Evolutionary conservation across 106 monocot genomes (phyloP), one percentile per base, ranked within the genome.

Genomic region (Dioscorea zingiberensis): DNA sequence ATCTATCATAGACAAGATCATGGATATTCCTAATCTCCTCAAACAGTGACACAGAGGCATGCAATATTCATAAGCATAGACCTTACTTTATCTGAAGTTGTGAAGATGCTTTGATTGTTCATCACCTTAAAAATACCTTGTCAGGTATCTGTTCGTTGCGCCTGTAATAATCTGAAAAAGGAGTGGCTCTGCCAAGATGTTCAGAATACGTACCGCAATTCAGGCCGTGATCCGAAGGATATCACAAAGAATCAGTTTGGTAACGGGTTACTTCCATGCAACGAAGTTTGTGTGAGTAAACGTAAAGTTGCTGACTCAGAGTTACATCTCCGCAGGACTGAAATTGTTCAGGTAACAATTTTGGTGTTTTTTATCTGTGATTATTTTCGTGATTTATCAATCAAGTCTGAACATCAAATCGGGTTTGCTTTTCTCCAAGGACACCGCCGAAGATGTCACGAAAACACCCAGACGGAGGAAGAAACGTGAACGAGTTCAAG

Each of bases 101-200:
- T 64, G 27, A 30, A 22, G 10, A 47, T 45, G 47, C 45, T 19
- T 44, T 54, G 16, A 17, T 25, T 48, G 21, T 13, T 25, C 23
- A 19, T 16, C 24, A 59, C 10, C 25, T 51, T 30, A 55, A 26
- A 27, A 32, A 30, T 78, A 48, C 70, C 21, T 69, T 74, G 57
- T 45, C 48, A 94, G 94, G 94, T 87, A 53, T 82, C 74, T 46
- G 77, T 82, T 30, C 94, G 94, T 22, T 94, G 94, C 82, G 57
- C 73, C 51, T 91, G 94, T 57, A 72, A 78, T 56, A 85, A 65
- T 28, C 59, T 91, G 38, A 91, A 83, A 73, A 85, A 72, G 38
- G 91, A 95, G 21, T 91, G 84, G 87, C 49, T 76, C 62, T 95
- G 94, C 19, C 82, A 81, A 69, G 83, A 82, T 74, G 87, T 78